These are phyloP conservation scores for Luffa aegyptiaca DNA, from an alignment of 306 rosid genomes.

Conservation along the genomic window DNA sequence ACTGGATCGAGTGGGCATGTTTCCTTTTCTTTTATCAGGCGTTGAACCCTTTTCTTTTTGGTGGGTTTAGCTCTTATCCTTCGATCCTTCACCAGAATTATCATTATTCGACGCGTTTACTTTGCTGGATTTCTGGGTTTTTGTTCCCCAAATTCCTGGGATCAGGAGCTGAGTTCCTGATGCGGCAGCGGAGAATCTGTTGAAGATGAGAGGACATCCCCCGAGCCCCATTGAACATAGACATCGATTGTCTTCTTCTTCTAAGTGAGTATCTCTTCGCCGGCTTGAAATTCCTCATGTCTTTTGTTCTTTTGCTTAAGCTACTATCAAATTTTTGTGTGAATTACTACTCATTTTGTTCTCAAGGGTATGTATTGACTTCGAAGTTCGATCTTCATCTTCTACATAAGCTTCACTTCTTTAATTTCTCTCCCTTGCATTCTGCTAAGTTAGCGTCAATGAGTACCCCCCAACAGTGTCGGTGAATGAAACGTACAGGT, in stretches of 20 bases:
- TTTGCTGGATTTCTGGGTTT: neutral
- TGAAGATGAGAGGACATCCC: constrained; percentile 57
- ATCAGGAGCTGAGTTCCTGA: neutral
- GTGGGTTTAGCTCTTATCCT: neutral
- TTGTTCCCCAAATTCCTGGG: neutral
- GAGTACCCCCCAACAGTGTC: neutral
- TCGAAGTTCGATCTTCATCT: neutral
- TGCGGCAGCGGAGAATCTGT: neutral
- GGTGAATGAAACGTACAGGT: neutral
- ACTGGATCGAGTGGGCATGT: neutral
- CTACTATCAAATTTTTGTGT: neutral
- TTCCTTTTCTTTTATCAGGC: neutral
- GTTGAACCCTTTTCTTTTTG: neutral
- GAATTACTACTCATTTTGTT: neutral
- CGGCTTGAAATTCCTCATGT: neutral
- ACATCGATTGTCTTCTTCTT: constrained; percentile 50
- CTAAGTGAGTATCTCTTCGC: constrained; percentile 26
- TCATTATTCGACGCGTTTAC: neutral
- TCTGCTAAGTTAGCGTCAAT: neutral
- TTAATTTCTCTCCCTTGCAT: neutral
- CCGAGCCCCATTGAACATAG: constrained; percentile 59
- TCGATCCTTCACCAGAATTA: neutral
- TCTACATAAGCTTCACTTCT: neutral
- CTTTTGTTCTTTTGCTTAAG: neutral
- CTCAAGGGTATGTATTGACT: neutral